Conservation (phyloP, 371 early-diverging fungal species). For the Rhizomucor miehei region DNA sequence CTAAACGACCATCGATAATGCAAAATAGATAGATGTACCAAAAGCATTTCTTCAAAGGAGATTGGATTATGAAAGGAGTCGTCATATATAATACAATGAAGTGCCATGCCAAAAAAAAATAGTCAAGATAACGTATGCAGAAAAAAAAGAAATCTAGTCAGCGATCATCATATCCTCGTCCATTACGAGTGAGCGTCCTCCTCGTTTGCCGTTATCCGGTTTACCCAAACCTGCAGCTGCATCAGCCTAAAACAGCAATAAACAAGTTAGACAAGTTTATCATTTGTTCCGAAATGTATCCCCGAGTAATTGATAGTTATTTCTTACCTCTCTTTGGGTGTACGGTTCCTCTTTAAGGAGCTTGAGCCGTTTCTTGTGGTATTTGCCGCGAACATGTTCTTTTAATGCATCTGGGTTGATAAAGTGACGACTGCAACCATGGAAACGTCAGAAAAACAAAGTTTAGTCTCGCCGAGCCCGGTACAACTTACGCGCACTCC, state of each 20-base stretch:
- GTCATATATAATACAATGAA: no score
- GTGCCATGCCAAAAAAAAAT: no score
- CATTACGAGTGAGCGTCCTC: slow-evolving; percentile 24
- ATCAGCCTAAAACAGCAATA: slow-evolving; percentile 38
- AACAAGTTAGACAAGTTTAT: no score
- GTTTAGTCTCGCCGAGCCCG: background rate
- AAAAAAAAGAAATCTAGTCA: slow-evolving; percentile 9
- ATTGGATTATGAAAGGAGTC: no score
- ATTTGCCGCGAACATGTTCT: slow-evolving; percentile 45
- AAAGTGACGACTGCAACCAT: slow-evolving; percentile 42
- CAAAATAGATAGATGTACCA: no score
- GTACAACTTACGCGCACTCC: slow-evolving; percentile 70
- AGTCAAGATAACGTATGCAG: no score
- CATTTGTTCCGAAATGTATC: background rate
- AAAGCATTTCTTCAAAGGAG: no score
- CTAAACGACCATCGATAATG: no score
- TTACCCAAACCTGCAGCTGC: slow-evolving; percentile 45
- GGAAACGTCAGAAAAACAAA: slow-evolving; percentile 3
- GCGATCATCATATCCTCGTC: slow-evolving; percentile 36
- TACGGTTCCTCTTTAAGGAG: slow-evolving; percentile 77
- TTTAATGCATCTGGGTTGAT: slow-evolving; percentile 31
- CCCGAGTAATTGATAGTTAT: background rate
- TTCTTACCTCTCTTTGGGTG: slow-evolving; percentile 82
- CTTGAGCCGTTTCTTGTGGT: slow-evolving; percentile 66
- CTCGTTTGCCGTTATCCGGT: slow-evolving; percentile 45